phyloP scores from a whole-genome alignment of 352 stramenopile species.

The Globisporangium spinosum region DNA sequence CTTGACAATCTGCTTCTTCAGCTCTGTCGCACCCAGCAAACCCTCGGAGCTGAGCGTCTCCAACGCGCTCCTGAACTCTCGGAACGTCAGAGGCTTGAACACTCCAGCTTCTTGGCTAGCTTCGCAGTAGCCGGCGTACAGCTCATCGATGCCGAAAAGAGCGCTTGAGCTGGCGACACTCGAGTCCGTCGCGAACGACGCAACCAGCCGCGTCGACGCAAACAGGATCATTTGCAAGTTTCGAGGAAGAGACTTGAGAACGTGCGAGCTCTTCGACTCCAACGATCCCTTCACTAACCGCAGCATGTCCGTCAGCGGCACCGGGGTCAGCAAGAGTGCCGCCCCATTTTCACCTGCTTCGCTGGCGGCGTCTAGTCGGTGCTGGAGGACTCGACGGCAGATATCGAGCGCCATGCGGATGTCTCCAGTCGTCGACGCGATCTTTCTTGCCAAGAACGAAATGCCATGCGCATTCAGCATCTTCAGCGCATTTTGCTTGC shows the following conservation, averaged over 20 bases:
- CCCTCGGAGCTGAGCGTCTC: constrained; percentile 69
- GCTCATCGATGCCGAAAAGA: constrained; percentile 52
- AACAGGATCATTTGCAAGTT: constrained; percentile 85
- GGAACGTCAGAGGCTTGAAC: constrained; percentile 50
- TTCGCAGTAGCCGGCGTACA: constrained; percentile 71
- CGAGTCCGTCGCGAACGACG: constrained; percentile 26
- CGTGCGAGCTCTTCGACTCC: constrained; percentile 55
- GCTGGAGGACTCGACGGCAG: constrained; percentile 61
- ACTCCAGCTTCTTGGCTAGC: constrained; percentile 62
- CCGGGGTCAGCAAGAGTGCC: constrained; percentile 19
- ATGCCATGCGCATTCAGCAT: constrained; percentile 71
- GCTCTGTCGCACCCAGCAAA: constrained; percentile 46
- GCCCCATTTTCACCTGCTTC: constrained; percentile 9
- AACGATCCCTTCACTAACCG: constrained; percentile 66
- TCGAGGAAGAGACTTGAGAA: constrained; percentile 61
- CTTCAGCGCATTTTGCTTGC: constrained; percentile 32
- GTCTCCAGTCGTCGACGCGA: constrained; percentile 71
- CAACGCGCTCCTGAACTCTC: constrained; percentile 66
- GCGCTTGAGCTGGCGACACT: constrained; percentile 22
- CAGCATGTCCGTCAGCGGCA: constrained; percentile 72
- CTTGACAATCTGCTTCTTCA: constrained; percentile 77
- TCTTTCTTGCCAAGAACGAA: constrained; percentile 76
- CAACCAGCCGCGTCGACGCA: constrained; percentile 43
- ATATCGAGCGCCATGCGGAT: constrained; percentile 75
- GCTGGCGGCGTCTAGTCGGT: constrained; percentile 24